Evolutionary conservation across 495 filamentous ascomycete genomes (phyloP), one percentile per base, ranked within the genome.

Genomic region (Neurospora sp.): DNA sequence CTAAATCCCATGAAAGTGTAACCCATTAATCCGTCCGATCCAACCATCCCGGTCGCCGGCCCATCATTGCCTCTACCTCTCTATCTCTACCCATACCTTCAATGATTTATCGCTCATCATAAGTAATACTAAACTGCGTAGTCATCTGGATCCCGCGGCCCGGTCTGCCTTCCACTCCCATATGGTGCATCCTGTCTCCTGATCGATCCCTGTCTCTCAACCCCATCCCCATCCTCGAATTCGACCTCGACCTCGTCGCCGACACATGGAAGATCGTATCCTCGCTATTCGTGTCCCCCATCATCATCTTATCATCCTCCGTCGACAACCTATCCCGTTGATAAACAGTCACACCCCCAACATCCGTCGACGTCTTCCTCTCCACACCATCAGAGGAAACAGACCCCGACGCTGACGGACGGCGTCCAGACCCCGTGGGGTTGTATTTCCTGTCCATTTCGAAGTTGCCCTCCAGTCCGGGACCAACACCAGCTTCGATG

Each of bases 381-480:
- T 35, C 54, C 12, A 62, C 2, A n/a, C n/a, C n/a, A 62, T 62
- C 23, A 31, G 54, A 66, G 0, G 12, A 66, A 66, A 66, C 27
- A 66, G 54, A 66, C 27, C 54, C 27, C 31, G 27, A 35, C 0
- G 27, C 54, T 12, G 54, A 62, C 14, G 54, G 54, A 6, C 27
- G 54, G 2, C 20, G 48, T 3, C 48, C 48, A 5, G 48, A 54
- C 0, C 9, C 9, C 4, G 48, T 14, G 48, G 20, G 2, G 20
- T 14, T 59, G 11, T 59, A 59, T 27, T 59, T 59, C 27, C 54
- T 66, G 11, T 59, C 23, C 48, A 59, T 31, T 3, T 59, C 81
- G 71, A 88, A 89, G 4, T 85, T 84, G 46, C 79, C 77, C 73
- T 89, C 86, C 5, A 76, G 75, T 5, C 39, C n/a, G 23, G 16